Conservation (phyloP, 129 eudicot species). For the Flaveria sonorensis region DNA sequence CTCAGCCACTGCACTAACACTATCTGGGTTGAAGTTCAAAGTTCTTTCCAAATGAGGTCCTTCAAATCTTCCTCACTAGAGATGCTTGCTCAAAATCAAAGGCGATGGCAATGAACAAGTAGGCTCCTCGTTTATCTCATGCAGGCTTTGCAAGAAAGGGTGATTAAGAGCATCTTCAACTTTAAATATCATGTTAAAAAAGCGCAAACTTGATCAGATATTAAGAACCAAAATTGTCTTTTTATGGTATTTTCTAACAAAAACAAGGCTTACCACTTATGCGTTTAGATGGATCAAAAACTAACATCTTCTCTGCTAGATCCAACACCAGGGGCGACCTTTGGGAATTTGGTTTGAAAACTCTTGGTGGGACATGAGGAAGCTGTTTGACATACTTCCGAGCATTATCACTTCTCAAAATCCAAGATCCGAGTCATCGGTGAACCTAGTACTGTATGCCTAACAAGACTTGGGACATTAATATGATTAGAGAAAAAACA, state of each 20-base stretch:
- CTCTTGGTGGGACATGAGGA: conserved; percentile 63
- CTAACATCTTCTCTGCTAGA: conserved; percentile 88
- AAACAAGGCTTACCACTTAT: conserved; percentile 59
- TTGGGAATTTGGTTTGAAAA: conserved; percentile 62
- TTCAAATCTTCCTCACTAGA: conserved; percentile 86
- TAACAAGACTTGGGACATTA: conserved; percentile 1
- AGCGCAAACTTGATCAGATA: conserved; percentile 23
- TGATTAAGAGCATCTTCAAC: conserved; percentile 91
- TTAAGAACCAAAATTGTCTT: conserved; percentile 1
- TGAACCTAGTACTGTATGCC: conserved; percentile 64
- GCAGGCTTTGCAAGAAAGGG: conserved; percentile 75
- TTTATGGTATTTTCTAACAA: not conserved
- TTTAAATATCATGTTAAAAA: conserved; percentile 20
- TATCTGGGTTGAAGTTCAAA: conserved; percentile 68
- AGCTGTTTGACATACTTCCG: conserved; percentile 76
- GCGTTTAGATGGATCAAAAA: conserved; percentile 92
- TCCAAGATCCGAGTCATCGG: conserved; percentile 88
- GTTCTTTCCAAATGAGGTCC: conserved; percentile 81
- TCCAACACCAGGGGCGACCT: conserved; percentile 70
- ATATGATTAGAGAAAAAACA: not conserved
- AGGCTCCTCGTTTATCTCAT: conserved; percentile 96
- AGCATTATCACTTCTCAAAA: conserved; percentile 85
- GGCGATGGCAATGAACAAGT: conserved; percentile 68
- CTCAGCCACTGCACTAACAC: conserved; percentile 25
- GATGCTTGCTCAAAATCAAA: conserved; percentile 81